Percentiles rank a stretch among this genome's conserved stretches.
Conservation (phyloP, 2,329 filamentous ascomycete genomes). For the Pyricularia sp. region DNA sequence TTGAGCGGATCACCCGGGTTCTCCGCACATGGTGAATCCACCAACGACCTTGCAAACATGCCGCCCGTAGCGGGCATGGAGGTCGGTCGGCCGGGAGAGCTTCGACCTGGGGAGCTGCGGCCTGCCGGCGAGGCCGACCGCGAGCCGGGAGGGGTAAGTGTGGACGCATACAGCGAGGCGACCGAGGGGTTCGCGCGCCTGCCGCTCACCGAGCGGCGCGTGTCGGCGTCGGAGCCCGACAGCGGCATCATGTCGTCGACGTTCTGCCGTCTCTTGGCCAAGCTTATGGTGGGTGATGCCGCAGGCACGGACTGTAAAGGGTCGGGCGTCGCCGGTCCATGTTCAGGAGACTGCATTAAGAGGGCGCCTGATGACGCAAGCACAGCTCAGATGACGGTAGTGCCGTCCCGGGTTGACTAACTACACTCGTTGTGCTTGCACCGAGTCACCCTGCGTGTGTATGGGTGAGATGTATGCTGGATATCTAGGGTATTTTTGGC, state of each 20-base stretch:
- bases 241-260: constrained; percentile 30
- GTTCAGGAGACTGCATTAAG: constrained; percentile 55
- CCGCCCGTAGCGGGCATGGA: constrained; percentile 40
- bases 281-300: constrained; percentile 48
- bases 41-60: constrained; percentile 34
- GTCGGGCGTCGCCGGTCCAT: constrained; percentile 55
- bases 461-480: background rate
- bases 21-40: constrained; percentile 31
- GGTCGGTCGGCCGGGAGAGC: constrained; percentile 45
- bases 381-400: background rate
- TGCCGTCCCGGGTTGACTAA: background rate
- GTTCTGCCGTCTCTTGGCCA: constrained; percentile 54
- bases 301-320: constrained; percentile 62
- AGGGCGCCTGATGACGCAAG: background rate
- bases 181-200: constrained; percentile 47
- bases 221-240: constrained; percentile 40
- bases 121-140: constrained; percentile 59
- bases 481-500: background rate
- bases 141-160: constrained; percentile 58
- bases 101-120: constrained; percentile 46
- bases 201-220: constrained; percentile 36
- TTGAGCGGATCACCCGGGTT: constrained; percentile 46
- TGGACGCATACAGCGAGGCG: constrained; percentile 55
- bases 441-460: background rate
- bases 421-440: background rate